A percentile compares a stretch with the other conserved stretches of the same genome.
phyloP scores from a whole-genome alignment of 768 basidiomycete species.

The Termitomyces sp. region DNA sequence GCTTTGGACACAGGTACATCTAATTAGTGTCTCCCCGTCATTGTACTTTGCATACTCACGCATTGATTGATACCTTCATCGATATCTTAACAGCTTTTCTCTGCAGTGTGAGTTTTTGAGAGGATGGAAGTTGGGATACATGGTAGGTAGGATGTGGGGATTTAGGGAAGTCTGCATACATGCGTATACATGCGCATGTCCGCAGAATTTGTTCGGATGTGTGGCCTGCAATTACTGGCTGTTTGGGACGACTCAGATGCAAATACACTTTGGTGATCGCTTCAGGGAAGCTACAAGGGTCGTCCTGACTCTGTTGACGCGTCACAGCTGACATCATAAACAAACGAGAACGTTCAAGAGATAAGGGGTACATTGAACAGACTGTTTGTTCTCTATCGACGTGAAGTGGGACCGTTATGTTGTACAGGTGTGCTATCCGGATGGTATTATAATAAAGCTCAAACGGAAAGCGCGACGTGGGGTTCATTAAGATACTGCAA shows the following conservation, averaged over 20 bases:
- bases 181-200: no score
- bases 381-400: neutral
- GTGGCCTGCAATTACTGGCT: no score
- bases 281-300: neutral
- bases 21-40: slow-evolving; percentile 13
- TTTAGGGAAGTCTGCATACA: no score
- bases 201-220: no score
- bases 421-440: no score
- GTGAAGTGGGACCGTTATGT: neutral
- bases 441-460: no score
- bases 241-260: no score
- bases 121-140: no score
- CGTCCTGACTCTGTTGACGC: neutral
- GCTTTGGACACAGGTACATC: slow-evolving; percentile 13
- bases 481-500: neutral
- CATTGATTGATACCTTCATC: slow-evolving; percentile 16
- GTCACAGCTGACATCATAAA: neutral
- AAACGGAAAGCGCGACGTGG: neutral
- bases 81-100: neutral
- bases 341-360: neutral
- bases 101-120: no score
- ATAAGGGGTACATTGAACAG: neutral
- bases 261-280: no score
- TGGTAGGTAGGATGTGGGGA: no score
- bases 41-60: slow-evolving; percentile 21